phyloP scores from a whole-genome alignment of 352 stramenopile genomes.

The Globisporangium cylindrosporum region DNA sequence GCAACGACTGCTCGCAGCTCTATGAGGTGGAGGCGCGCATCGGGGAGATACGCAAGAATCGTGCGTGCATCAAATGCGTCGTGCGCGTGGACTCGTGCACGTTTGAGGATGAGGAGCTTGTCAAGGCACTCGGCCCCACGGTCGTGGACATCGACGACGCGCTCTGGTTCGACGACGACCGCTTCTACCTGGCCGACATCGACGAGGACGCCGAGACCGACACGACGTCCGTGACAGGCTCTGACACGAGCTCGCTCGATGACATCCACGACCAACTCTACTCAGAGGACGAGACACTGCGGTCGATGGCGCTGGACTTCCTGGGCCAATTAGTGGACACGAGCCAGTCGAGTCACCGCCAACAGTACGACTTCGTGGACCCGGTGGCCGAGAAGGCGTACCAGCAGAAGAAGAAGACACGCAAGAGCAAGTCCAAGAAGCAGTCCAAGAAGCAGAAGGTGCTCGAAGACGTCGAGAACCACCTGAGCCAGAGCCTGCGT shows the following conservation, averaged over 20 bases:
- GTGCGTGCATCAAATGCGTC: slow-evolving; percentile 41
- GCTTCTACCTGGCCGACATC: slow-evolving; percentile 12
- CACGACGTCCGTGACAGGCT: slow-evolving; percentile 18
- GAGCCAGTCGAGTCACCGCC: not conserved
- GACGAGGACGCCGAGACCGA: slow-evolving; percentile 29
- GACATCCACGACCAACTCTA: slow-evolving; percentile 36
- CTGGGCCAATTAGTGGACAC: slow-evolving; percentile 35
- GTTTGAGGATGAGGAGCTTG: slow-evolving; percentile 47
- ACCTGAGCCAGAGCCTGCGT: slow-evolving; percentile 31
- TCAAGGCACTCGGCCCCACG: slow-evolving; percentile 38
- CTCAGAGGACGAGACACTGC: slow-evolving; percentile 32
- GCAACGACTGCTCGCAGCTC: slow-evolving; percentile 37
- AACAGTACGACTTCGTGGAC: slow-evolving; percentile 13
- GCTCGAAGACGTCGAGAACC: slow-evolving; percentile 38
- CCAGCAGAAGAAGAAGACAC: slow-evolving; percentile 4
- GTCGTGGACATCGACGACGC: slow-evolving; percentile 38
- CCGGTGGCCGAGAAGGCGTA: slow-evolving; percentile 5
- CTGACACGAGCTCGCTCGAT: slow-evolving; percentile 26
- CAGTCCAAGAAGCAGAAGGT: slow-evolving; percentile 34
- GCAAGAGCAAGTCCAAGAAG: slow-evolving; percentile 8
- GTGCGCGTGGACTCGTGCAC: slow-evolving; percentile 41
- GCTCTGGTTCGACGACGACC: slow-evolving; percentile 34
- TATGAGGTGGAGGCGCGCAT: slow-evolving; percentile 41
- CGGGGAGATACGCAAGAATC: slow-evolving; percentile 39
- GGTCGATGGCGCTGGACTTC: slow-evolving; percentile 40